Conservation (phyloP, 2,329 filamentous ascomycete genomes). For the Mariannaea elegans region DNA sequence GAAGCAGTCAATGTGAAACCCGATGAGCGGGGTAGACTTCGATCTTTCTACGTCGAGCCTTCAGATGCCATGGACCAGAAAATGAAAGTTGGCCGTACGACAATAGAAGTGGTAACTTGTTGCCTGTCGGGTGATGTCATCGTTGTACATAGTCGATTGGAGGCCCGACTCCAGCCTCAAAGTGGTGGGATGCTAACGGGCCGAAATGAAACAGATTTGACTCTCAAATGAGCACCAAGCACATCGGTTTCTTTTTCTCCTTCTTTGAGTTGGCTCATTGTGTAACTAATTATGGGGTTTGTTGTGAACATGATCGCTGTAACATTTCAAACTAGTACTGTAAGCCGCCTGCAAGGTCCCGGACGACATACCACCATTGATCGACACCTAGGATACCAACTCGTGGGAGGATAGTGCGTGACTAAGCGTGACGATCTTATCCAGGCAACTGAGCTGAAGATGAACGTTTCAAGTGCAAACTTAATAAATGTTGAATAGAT, state of each 20-base stretch:
- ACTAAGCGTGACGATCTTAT: conserved; percentile 8
- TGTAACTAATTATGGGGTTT: neutral
- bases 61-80: neutral
- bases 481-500: neutral
- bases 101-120: neutral
- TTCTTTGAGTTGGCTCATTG: neutral
- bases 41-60: neutral
- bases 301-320: conserved; percentile 25
- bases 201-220: neutral
- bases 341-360: conserved; percentile 38
- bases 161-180: neutral
- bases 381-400: conserved; percentile 26
- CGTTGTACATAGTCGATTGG: neutral
- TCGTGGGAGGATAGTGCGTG: conserved; percentile 19
- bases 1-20: neutral
- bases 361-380: conserved; percentile 31
- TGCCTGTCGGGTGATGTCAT: conserved; percentile 2
- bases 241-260: neutral
- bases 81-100: neutral
- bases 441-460: neutral
- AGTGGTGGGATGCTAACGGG: neutral
- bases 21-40: neutral
- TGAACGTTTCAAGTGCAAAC: neutral
- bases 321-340: conserved; percentile 13
- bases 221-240: neutral